Evolutionary conservation across 2,329 filamentous ascomycete genomes (phyloP).

Genomic region (Aureobasidium zeae): DNA sequence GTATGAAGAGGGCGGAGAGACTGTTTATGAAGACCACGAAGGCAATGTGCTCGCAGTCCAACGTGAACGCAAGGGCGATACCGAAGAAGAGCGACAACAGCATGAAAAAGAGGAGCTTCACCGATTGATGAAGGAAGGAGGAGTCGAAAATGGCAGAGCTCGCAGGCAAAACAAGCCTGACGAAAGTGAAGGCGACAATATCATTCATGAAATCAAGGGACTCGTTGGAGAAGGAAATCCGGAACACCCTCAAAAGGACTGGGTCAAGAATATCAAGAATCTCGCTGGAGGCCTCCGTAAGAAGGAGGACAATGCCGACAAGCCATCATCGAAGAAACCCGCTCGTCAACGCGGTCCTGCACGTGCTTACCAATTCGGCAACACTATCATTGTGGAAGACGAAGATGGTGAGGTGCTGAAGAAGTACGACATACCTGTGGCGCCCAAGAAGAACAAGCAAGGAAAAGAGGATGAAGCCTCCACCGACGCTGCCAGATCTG

Average conservation of each 20-base stretch:
- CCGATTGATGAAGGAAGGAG: conserved; percentile 45
- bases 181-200: conserved; percentile 34
- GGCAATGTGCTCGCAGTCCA: conserved; percentile 73
- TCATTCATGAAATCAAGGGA: conserved; percentile 34
- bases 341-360: conserved; percentile 54
- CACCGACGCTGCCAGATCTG: conserved; percentile 21
- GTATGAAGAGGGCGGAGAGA: conserved; percentile 69
- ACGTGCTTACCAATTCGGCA: conserved; percentile 77
- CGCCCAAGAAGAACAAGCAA: conserved; percentile 40
- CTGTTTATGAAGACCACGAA: conserved; percentile 75
- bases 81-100: conserved; percentile 51
- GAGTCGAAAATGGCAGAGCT: conserved; percentile 35
- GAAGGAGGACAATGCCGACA: conserved; percentile 30
- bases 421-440: conserved; percentile 63
- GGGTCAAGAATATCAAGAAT: conserved; percentile 34
- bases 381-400: conserved; percentile 83
- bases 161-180: conserved; percentile 39
- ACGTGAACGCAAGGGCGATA: conserved; percentile 33
- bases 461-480: conserved; percentile 26
- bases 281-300: conserved; percentile 39
- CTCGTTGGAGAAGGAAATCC: conserved; percentile 55
- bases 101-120: conserved; percentile 47
- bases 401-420: conserved; percentile 80
- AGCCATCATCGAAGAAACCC: conserved; percentile 22
- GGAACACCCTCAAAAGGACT: conserved; percentile 32